phyloP scores from a whole-genome alignment of 2,329 filamentous ascomycete genomes.

The Apiospora koreana region DNA sequence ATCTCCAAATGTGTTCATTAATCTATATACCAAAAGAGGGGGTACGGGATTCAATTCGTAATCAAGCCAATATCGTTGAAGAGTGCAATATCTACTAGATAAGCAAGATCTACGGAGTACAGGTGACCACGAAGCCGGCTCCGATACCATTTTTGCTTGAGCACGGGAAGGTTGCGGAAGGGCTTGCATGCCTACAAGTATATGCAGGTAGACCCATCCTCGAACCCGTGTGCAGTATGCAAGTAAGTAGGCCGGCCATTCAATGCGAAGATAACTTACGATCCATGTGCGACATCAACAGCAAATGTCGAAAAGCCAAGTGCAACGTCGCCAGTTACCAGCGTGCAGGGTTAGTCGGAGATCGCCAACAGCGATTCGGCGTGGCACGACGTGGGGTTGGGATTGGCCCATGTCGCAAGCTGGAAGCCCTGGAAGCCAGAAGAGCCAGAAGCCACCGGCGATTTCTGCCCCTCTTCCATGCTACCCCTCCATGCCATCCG shows the following conservation, averaged over 20 bases:
- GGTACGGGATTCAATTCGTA: not conserved
- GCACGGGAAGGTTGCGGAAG: not conserved
- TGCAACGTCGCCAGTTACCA: not conserved
- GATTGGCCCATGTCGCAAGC: not conserved
- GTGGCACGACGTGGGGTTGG: constrained; percentile 4
- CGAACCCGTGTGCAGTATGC: no score
- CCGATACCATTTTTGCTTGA: not conserved
- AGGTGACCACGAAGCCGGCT: not conserved
- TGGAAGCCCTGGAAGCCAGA: not conserved
- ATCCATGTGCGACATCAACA: not conserved
- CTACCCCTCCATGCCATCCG: not conserved
- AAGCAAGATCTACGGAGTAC: not conserved
- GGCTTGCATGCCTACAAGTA: not conserved
- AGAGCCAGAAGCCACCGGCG: not conserved
- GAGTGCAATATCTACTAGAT: not conserved
- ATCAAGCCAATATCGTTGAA: not conserved
- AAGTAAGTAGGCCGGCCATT: not conserved
- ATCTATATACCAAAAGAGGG: not conserved
- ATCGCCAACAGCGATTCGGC: constrained; percentile 7
- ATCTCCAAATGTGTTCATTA: not conserved
- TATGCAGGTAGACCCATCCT: no score
- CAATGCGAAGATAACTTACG: not conserved
- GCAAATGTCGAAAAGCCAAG: not conserved
- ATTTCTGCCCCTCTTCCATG: not conserved
- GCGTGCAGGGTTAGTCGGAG: not conserved